Base-by-base conservation (phyloP, 305 asterid genomes). In the Rubia peregrina region DNA sequence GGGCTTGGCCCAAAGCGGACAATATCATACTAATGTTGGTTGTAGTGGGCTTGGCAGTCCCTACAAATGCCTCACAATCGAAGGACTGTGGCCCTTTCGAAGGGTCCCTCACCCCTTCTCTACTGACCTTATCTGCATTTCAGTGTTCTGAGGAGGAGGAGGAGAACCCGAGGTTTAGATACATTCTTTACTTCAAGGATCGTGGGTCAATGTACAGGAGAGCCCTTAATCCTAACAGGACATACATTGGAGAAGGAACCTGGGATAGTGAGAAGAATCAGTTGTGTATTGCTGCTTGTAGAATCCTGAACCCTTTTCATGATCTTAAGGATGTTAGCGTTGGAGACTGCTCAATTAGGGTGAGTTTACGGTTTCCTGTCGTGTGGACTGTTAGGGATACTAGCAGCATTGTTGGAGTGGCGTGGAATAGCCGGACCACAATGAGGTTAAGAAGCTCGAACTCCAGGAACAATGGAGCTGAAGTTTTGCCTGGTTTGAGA, bases 191-290 rank as follows among this genome's bases (percentile, higher is more conserved):
- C 9, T 87, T 87, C 71, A 51, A 51, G 59, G 59, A 51, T 17
- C 59, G 22, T 6, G 22, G 59, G 7, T 22, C 38, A 19, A 7
- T 6, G 12, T 57, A 57, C 62, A 57, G 22, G 22, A 17, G 33
- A 17, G 24, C 19, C 22, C 69, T 83, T 69, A 69, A 57, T 40
- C 30, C 70, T 2, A 76, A 66, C 24, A 73, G 76, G 14, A 73
- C 81, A 16, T 73, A 83, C 71, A 72, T 86, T 22, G 91, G 85
- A 2, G 96, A 89, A 82, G 90, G 87, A 40, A 72, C 75, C 9
- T 90, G 96, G 96, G 84, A 88, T 38, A 76, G 53, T 22, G 41
- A 74, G 76, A 82, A 61, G 59, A 84, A 85, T 49, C 79, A 75
- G 60, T 12, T 85, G 70, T 68, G 81, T 5, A 71, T 87, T 48